Evolutionary conservation across 108 stramenopile species (phyloP).

Genomic region (Nitzschia sp.): DNA sequence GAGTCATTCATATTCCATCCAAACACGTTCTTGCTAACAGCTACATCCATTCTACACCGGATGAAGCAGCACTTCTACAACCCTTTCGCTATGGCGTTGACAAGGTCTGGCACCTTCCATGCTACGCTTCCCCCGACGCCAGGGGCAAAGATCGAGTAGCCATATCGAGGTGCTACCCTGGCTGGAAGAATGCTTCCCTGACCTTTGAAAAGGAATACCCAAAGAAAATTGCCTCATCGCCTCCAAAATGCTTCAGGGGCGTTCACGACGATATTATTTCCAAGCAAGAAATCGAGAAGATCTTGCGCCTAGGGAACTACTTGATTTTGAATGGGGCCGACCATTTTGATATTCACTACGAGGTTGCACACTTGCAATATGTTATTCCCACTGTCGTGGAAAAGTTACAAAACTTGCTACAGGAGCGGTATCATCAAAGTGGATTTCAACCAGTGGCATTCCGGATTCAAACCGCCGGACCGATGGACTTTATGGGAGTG

Average conservation of each 20-base stretch:
- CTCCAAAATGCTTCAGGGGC: constrained; percentile 46
- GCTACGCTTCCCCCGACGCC: background rate
- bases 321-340: constrained; percentile 46
- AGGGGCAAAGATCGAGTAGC: background rate
- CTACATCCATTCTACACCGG: constrained; percentile 17
- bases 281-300: constrained; percentile 25
- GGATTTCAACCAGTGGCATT: constrained; percentile 45
- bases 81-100: constrained; percentile 31
- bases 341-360: constrained; percentile 51
- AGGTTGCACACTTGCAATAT: constrained; percentile 20
- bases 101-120: constrained; percentile 40
- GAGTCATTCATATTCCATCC: constrained; percentile 55
- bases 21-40: constrained; percentile 15
- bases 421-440: background rate
- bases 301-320: constrained; percentile 27
- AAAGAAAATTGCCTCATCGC: background rate
- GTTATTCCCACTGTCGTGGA: constrained; percentile 15
- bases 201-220: background rate
- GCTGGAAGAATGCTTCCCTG: background rate
- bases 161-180: background rate
- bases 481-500: constrained; percentile 40
- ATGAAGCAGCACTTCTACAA: constrained; percentile 10
- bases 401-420: constrained; percentile 15
- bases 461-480: constrained; percentile 44
- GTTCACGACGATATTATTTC: constrained; percentile 45